A percentile compares a stretch with the other conserved stretches of the same genome.
phyloP scores from a whole-genome alignment of 768 basidiomycete genomes.

The Tubosaeta sp. region DNA sequence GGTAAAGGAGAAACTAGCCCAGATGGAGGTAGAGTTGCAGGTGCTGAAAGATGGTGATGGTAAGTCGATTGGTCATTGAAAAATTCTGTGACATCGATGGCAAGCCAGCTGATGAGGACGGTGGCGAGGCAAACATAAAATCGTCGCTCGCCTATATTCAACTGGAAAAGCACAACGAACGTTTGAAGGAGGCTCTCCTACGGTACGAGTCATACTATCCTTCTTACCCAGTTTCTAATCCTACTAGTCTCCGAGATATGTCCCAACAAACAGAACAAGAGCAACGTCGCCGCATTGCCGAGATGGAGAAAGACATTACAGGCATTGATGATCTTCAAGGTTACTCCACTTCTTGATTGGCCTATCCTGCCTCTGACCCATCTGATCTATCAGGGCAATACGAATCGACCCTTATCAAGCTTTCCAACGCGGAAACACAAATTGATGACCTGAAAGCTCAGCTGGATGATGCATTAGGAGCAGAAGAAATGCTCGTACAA shows the following conservation, averaged over 20 bases:
- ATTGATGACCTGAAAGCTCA: constrained; percentile 93
- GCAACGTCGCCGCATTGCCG: constrained; percentile 70
- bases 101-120: constrained; percentile 23
- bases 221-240: background rate
- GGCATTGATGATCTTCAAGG: constrained; percentile 78
- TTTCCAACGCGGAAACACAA: constrained; percentile 85
- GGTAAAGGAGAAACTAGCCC: constrained; percentile 70
- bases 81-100: constrained; percentile 2
- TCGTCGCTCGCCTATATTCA: constrained; percentile 71
- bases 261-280: constrained; percentile 86
- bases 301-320: constrained; percentile 87
- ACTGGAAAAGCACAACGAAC: constrained; percentile 94
- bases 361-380: constrained; percentile 2
- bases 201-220: constrained; percentile 41
- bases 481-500: constrained; percentile 94
- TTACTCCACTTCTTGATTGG: constrained; percentile 23
- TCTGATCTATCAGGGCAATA: constrained; percentile 54
- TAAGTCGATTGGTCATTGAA: constrained; percentile 7
- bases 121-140: constrained; percentile 38
- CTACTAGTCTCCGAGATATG: constrained; percentile 74
- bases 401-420: constrained; percentile 72
- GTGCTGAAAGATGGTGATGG: constrained; percentile 62
- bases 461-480: constrained; percentile 90
- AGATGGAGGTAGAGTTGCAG: constrained; percentile 78
- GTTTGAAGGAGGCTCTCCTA: constrained; percentile 91